Evolutionary conservation across 1,139 yeast species (phyloP).

Genomic region (Candida sp.): DNA sequence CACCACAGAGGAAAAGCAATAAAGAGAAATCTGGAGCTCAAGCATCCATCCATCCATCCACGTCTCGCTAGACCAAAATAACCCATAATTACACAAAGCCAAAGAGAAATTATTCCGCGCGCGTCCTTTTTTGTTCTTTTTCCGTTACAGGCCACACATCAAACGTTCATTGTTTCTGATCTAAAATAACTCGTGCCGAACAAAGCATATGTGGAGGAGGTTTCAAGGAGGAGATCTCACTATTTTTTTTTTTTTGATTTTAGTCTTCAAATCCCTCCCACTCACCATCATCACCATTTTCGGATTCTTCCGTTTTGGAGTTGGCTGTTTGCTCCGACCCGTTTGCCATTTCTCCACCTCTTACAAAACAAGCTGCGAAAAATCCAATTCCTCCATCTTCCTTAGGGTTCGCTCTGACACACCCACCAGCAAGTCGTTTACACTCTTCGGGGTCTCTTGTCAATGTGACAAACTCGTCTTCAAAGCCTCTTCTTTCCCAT

Average conservation of each 20-base stretch:
- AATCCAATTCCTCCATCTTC: conserved; percentile 98
- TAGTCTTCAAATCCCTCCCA: conserved; percentile 20
- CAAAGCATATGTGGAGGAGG: too few species aligned
- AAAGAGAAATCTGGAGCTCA: not conserved
- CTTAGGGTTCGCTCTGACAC: conserved; percentile 84
- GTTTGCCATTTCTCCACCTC: not conserved
- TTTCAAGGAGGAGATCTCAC: not conserved
- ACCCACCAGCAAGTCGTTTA: conserved; percentile 73
- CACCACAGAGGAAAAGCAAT: not conserved
- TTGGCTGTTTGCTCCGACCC: conserved; percentile 17
- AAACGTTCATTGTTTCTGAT: not conserved
- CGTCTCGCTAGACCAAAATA: not conserved
- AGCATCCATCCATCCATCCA: not conserved
- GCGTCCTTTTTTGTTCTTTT: not conserved
- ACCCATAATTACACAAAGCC: not conserved
- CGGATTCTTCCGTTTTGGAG: conserved; percentile 8
- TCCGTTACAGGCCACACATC: conserved; percentile 1
- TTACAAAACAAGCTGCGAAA: conserved; percentile 85
- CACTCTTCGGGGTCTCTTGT: conserved; percentile 48
- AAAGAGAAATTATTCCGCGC: not conserved
- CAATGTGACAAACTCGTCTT: conserved; percentile 61
- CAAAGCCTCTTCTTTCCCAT: conserved; percentile 89
- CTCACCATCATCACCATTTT: conserved; percentile 16
- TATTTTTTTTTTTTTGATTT: not conserved
- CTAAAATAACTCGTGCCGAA: too few species aligned